Evolutionary conservation across 2,329 filamentous ascomycete species (phyloP).

Genomic region (Cercospora zeae-maydis): DNA sequence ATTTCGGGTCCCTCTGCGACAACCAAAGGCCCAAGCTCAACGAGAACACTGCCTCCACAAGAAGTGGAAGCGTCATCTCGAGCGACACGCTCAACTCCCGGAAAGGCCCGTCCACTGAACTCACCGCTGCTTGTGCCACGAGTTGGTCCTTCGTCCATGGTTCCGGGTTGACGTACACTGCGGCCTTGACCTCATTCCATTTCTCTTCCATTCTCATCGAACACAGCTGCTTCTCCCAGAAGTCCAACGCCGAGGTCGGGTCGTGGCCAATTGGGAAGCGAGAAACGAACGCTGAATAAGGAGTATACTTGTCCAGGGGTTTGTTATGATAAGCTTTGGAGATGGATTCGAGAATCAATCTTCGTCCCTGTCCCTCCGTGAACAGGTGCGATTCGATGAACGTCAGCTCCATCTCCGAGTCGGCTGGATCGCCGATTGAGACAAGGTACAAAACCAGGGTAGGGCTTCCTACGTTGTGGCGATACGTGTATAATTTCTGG

Average conservation of each 20-base stretch:
- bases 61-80: not conserved
- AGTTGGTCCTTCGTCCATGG: not conserved
- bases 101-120: not conserved
- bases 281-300: not conserved
- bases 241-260: not conserved
- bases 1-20: not conserved
- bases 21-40: not conserved
- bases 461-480: not conserved
- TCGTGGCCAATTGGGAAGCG: not conserved
- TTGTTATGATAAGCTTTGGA: not conserved
- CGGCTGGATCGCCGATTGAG: not conserved
- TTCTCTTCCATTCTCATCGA: not conserved
- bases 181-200: not conserved
- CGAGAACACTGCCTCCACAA: not conserved
- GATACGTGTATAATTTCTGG: not conserved
- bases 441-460: not conserved
- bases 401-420: not conserved
- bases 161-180: not conserved
- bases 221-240: not conserved
- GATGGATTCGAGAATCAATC: not conserved
- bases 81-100: not conserved
- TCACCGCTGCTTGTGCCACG: not conserved
- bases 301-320: not conserved
- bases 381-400: not conserved
- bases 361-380: not conserved